Evolutionary conservation across 2,329 filamentous ascomycete genomes (phyloP).

Genomic region (Chaetomium sp.): DNA sequence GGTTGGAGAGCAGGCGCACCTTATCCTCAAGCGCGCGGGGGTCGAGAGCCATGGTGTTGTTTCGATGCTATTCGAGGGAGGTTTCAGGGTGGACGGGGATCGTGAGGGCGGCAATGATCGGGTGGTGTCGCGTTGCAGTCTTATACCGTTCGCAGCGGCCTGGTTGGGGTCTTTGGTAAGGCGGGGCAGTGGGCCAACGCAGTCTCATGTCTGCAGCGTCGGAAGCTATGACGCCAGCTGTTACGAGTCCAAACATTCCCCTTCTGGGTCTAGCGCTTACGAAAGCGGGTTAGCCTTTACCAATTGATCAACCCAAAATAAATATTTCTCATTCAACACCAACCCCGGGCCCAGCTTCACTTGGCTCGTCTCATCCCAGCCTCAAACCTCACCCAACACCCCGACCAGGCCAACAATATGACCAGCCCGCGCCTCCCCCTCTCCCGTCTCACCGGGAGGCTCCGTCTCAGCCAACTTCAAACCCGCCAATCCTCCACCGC

Average conservation of each 20-base stretch:
- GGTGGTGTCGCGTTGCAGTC: not conserved
- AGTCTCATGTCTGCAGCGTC: conserved; percentile 16
- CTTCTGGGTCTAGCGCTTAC: not conserved
- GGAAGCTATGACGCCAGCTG: conserved; percentile 27
- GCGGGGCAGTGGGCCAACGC: conserved; percentile 21
- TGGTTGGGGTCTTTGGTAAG: conserved; percentile 9
- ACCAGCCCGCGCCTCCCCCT: conserved; percentile 14
- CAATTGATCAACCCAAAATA: not conserved
- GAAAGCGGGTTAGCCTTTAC: not conserved
- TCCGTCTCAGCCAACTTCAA: not conserved
- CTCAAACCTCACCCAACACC: not conserved
- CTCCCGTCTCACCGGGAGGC: conserved; percentile 1
- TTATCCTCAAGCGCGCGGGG: conserved; percentile 36
- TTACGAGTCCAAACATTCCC: not conserved
- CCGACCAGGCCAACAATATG: conserved; percentile 7
- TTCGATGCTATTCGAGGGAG: not conserved
- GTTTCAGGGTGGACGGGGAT: not conserved
- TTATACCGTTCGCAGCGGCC: not conserved
- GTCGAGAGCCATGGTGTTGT: conserved; percentile 35
- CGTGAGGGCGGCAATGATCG: not conserved
- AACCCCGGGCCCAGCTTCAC: not conserved
- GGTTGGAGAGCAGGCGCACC: conserved; percentile 27
- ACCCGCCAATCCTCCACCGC: conserved; percentile 16
- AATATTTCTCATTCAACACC: not conserved
- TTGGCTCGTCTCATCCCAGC: not conserved